These are phyloP conservation scores for Lentinula aciculospora DNA, from an alignment of 768 basidiomycete genomes.

Conservation along the genomic window DNA sequence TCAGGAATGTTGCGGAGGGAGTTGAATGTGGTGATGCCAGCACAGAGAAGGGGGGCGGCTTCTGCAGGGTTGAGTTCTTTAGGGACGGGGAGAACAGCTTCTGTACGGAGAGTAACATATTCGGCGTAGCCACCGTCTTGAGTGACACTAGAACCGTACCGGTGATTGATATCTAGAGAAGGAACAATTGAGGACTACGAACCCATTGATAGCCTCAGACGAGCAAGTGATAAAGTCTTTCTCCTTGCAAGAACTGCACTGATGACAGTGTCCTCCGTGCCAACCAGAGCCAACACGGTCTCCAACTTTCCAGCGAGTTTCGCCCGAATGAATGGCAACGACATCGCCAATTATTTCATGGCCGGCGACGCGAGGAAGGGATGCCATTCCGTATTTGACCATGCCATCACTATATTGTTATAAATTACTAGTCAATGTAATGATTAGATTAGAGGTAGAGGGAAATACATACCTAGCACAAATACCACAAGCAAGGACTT, in stretches of 20 bases:
- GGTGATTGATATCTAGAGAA: not conserved
- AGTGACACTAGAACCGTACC: not conserved
- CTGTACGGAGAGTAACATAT: not conserved
- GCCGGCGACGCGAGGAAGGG: not conserved
- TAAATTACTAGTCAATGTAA: not conserved
- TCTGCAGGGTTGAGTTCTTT: not conserved
- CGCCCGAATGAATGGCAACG: not conserved
- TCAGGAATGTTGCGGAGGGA: not conserved
- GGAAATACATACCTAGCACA: not conserved
- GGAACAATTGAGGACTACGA: not conserved
- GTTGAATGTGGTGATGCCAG: slow-evolving; percentile 1
- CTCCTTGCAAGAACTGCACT: not conserved
- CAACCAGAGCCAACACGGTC: not conserved
- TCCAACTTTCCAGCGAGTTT: not conserved
- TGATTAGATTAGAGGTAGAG: not conserved
- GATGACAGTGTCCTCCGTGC: not conserved
- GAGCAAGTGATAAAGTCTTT: not conserved
- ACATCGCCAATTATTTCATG: not conserved
- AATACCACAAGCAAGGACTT: not conserved
- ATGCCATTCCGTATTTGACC: not conserved
- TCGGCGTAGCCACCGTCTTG: slow-evolving; percentile 1
- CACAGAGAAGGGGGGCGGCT: slow-evolving; percentile 1
- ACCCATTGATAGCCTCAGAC: not conserved
- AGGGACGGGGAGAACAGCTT: not conserved
- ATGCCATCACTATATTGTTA: not conserved